Evolutionary conservation across 495 filamentous ascomycete genomes (phyloP).

Genomic region (Penicillium subrubescens): DNA sequence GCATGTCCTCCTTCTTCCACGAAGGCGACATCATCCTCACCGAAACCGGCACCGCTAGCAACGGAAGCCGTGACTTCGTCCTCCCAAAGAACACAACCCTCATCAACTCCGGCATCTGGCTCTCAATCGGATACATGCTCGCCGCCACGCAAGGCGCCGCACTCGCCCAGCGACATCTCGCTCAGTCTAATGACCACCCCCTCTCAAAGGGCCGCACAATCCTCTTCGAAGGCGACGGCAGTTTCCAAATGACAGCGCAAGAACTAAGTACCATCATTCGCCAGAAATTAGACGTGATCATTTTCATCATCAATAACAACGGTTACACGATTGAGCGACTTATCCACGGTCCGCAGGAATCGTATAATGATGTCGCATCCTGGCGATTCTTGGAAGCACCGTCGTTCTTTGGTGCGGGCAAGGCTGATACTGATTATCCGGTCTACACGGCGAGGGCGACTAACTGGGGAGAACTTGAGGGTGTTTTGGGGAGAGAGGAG

Average conservation of each 20-base stretch:
- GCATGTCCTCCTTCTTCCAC: constrained; percentile 21
- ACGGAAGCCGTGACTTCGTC: constrained; percentile 25
- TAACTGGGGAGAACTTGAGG: constrained; percentile 8
- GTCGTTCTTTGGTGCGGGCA: constrained; percentile 7
- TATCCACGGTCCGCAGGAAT: constrained; percentile 67
- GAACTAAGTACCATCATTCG: constrained; percentile 76
- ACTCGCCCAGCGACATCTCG: constrained; percentile 38
- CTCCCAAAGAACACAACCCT: constrained; percentile 29
- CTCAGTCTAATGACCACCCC: not conserved
- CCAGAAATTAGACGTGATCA: constrained; percentile 63
- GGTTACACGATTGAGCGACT: constrained; percentile 73
- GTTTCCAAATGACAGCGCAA: constrained; percentile 75
- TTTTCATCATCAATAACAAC: constrained; percentile 74
- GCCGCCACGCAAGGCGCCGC: constrained; percentile 43
- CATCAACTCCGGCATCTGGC: constrained; percentile 37
- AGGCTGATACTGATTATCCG: not conserved
- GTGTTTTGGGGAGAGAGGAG: not conserved
- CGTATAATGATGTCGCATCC: constrained; percentile 62
- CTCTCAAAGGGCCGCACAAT: constrained; percentile 40
- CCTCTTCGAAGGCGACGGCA: constrained; percentile 79
- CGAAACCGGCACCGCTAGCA: constrained; percentile 38
- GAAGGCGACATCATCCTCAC: constrained; percentile 35
- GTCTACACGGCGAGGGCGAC: constrained; percentile 4
- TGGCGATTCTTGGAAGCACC: constrained; percentile 12
- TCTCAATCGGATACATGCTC: constrained; percentile 48